phyloP scores from a whole-genome alignment of 2,329 filamentous ascomycete genomes.

The Metarhizium robertsii region DNA sequence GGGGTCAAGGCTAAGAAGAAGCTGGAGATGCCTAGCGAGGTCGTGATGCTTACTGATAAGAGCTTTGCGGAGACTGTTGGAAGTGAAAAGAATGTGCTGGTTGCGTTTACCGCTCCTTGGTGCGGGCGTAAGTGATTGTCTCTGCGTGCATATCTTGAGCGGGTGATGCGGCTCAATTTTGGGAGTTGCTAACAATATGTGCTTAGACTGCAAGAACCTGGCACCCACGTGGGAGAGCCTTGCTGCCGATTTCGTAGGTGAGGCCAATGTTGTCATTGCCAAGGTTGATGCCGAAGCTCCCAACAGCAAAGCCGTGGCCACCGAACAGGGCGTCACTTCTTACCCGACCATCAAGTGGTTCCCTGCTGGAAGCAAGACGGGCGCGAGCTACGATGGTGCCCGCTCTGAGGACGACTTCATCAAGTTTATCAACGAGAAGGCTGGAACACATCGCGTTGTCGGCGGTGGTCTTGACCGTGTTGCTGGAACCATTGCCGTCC shows the following conservation, averaged over 20 bases:
- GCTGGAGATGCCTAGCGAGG: conserved; percentile 61
- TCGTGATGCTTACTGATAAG: conserved; percentile 71
- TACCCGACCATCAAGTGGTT: conserved; percentile 99
- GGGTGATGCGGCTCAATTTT: neutral
- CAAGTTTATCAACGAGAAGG: conserved; percentile 76
- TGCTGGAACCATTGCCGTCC: conserved; percentile 72
- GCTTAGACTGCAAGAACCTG: conserved; percentile 86
- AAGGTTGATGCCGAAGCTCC: conserved; percentile 92
- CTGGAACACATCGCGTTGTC: conserved; percentile 72
- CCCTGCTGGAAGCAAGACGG: conserved; percentile 68
- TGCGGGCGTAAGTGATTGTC: conserved; percentile 75
- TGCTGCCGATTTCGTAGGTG: conserved; percentile 69
- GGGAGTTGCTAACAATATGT: conserved; percentile 1
- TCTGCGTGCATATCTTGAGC: neutral
- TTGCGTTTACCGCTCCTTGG: conserved; percentile 97
- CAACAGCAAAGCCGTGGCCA: conserved; percentile 69
- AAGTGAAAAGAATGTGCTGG: conserved; percentile 77
- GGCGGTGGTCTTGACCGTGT: conserved; percentile 71
- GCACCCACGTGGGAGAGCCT: conserved; percentile 85
- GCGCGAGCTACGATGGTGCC: conserved; percentile 62
- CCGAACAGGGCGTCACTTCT: conserved; percentile 67
- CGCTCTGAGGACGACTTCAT: conserved; percentile 71
- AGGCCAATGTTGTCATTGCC: conserved; percentile 73
- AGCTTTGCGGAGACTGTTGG: conserved; percentile 73
- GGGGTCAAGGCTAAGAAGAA: conserved; percentile 73